Evolutionary conservation across 805 yeast genomes (phyloP).

Genomic region (Grigorovia yakushimaensis): DNA sequence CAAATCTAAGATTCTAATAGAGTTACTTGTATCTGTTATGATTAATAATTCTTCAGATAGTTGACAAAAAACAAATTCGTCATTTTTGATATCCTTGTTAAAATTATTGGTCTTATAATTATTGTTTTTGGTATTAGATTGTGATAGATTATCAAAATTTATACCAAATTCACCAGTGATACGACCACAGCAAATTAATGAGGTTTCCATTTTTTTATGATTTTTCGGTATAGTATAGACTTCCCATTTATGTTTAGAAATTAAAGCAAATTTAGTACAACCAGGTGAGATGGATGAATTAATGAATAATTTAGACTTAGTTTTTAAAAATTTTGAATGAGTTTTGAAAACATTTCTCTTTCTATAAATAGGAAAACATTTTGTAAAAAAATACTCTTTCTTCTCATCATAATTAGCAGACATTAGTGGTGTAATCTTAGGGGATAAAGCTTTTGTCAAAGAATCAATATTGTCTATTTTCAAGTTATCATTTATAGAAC

Average conservation of each 20-base stretch:
- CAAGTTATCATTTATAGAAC: neutral
- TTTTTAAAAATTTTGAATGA: constrained; percentile 40
- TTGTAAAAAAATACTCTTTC: constrained; percentile 60
- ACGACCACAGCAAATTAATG: constrained; percentile 55
- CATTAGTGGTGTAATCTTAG: neutral
- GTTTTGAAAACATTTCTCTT: constrained; percentile 46
- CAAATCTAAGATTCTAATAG: constrained; percentile 55
- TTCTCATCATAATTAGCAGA: constrained; percentile 23
- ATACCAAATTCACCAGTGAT: constrained; percentile 60
- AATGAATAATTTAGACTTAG: constrained; percentile 40
- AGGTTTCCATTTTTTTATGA: constrained; percentile 32
- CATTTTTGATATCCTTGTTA: constrained; percentile 28
- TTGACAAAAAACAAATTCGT: constrained; percentile 50
- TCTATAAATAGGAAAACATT: constrained; percentile 76
- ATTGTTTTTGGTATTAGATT: constrained; percentile 1
- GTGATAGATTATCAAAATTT: constrained; percentile 33
- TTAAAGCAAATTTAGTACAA: constrained; percentile 52
- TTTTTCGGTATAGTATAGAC: constrained; percentile 44
- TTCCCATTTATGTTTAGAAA: constrained; percentile 66
- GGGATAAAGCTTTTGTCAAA: neutral
- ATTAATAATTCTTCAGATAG: constrained; percentile 50
- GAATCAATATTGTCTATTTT: neutral
- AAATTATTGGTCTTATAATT: constrained; percentile 5
- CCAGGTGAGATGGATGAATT: constrained; percentile 56
- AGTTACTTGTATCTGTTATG: constrained; percentile 63